Percentiles rank a stretch among this genome's conserved stretches.
Evolutionary conservation across 1,284 basidiomycete genomes (phyloP).

Genomic region (Cutaneotrichosporon cutaneum): DNA sequence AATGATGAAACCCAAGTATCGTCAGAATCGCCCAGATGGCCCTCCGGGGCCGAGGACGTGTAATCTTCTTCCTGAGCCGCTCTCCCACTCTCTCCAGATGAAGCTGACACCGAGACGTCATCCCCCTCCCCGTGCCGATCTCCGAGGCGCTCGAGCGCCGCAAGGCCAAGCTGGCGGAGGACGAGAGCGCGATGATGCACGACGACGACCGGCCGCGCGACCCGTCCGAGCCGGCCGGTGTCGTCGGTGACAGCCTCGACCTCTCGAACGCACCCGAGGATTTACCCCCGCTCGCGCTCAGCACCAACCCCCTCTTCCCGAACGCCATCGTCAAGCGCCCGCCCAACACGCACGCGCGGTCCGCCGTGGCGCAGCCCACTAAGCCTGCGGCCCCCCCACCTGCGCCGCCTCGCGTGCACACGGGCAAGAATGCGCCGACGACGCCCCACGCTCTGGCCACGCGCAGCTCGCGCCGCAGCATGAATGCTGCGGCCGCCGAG

Average conservation of each 20-base stretch:
- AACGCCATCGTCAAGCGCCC: conserved; percentile 46
- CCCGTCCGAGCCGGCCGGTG: not conserved
- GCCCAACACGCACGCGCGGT: conserved; percentile 42
- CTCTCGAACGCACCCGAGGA: conserved; percentile 28
- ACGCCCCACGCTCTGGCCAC: conserved; percentile 39
- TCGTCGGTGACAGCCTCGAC: conserved; percentile 7
- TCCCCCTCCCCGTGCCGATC: conserved; percentile 44
- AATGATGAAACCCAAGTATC: conserved; percentile 36
- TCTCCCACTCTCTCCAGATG: not conserved
- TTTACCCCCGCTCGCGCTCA: conserved; percentile 40
- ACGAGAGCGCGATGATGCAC: conserved; percentile 8
- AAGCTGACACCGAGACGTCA: conserved; percentile 36
- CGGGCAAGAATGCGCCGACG: conserved; percentile 30
- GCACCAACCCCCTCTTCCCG: conserved; percentile 48
- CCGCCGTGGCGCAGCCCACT: conserved; percentile 10
- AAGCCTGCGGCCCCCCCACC: not conserved
- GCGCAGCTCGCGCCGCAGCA: conserved; percentile 31
- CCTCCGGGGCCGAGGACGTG: conserved; percentile 25
- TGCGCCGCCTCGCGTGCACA: not conserved
- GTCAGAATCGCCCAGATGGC: conserved; percentile 35
- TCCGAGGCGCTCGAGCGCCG: conserved; percentile 45
- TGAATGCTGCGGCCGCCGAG: conserved; percentile 16
- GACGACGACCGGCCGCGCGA: conserved; percentile 11
- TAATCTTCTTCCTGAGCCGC: conserved; percentile 52
- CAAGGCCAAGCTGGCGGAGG: conserved; percentile 31